phyloP scores from a whole-genome alignment of 169 alveolate species.

The Babesia ovis region DNA sequence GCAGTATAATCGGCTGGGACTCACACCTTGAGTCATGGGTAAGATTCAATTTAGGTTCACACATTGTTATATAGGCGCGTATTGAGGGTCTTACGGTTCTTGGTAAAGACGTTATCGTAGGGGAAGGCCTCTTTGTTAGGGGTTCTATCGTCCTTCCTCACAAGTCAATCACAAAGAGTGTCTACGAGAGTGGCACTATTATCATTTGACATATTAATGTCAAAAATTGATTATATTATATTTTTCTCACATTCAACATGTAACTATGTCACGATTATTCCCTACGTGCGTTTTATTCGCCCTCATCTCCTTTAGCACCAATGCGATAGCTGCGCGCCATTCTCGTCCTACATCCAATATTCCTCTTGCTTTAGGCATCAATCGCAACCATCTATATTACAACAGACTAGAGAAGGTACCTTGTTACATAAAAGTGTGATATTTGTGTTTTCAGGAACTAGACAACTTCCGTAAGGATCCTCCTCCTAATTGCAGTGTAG shows the following conservation, averaged over 20 bases:
- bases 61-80: slow-evolving; percentile 34
- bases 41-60: background rate
- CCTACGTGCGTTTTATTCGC: background rate
- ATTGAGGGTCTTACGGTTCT: slow-evolving; percentile 62
- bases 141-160: slow-evolving; percentile 67
- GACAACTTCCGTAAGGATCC: slow-evolving; percentile 67
- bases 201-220: slow-evolving; percentile 19
- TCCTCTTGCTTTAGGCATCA: slow-evolving; percentile 48
- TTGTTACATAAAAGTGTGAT: no score
- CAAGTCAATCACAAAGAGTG: slow-evolving; percentile 42
- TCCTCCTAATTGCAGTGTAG: slow-evolving; percentile 78
- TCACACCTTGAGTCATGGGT: slow-evolving; percentile 55
- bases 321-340: background rate
- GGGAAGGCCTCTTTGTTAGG: slow-evolving; percentile 46
- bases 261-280: background rate
- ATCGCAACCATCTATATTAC: slow-evolving; percentile 53
- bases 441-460: slow-evolving; percentile 62
- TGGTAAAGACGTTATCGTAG: slow-evolving; percentile 51
- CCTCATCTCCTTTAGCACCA: background rate
- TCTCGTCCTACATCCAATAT: background rate
- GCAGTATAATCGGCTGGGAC: slow-evolving; percentile 67
- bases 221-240: background rate
- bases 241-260: background rate
- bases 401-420: slow-evolving; percentile 51
- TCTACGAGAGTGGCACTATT: slow-evolving; percentile 53